These are phyloP conservation scores for Fulvia fulva DNA, from an alignment of 2,329 filamentous ascomycete species.

Conservation along the genomic window DNA sequence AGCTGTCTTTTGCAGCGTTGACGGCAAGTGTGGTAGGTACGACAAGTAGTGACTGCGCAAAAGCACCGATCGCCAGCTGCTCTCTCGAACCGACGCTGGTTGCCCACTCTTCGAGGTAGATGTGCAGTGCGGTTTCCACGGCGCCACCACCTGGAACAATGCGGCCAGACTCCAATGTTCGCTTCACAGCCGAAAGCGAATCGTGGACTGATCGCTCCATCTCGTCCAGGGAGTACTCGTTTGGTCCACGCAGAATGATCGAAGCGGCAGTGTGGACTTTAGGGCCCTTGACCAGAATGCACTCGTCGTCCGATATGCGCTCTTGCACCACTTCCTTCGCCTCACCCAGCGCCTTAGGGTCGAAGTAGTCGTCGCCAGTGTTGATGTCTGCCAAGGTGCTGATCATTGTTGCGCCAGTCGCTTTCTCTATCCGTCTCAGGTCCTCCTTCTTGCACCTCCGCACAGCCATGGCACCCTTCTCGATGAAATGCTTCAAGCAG, in stretches of 20 bases:
- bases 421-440: constrained; percentile 88
- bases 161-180: constrained; percentile 91
- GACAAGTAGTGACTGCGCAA: constrained; percentile 87
- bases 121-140: constrained; percentile 97
- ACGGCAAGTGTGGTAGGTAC: constrained; percentile 96
- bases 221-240: constrained; percentile 95
- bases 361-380: constrained; percentile 87
- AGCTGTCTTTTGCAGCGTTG: constrained; percentile 94
- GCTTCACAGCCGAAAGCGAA: constrained; percentile 93
- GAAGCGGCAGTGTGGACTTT: constrained; percentile 92
- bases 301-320: constrained; percentile 97
- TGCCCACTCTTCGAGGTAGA: constrained; percentile 97
- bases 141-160: constrained; percentile 96
- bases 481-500: constrained; percentile 88
- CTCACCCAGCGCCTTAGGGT: constrained; percentile 79
- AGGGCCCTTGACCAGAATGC: constrained; percentile 92
- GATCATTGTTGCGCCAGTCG: constrained; percentile 87
- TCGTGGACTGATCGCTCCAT: constrained; percentile 99
- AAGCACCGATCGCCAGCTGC: constrained; percentile 96
- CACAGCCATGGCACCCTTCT: constrained; percentile 92
- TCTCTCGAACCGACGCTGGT: constrained; percentile 94
- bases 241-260: constrained; percentile 89
- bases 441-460: constrained; percentile 98
- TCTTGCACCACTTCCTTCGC: constrained; percentile 98
- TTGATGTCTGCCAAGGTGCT: constrained; percentile 94